Conservation (phyloP, 768 basidiomycete genomes). For the Termitomyces sp. region DNA sequence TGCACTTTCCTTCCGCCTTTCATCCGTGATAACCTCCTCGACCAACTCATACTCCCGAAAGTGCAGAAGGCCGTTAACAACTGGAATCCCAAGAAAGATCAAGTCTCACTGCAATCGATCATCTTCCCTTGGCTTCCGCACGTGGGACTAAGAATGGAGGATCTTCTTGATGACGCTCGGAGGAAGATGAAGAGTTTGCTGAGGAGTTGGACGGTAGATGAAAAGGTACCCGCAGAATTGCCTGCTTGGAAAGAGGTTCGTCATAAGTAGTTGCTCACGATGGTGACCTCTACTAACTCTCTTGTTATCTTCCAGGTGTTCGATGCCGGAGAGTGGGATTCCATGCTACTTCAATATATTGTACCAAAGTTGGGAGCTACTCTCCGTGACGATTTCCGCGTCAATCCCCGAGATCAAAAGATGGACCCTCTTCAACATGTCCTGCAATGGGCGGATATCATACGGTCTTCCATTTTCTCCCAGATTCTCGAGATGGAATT, state of each 20-base stretch:
- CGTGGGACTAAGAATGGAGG: conserved; percentile 77
- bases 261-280: conserved; percentile 2
- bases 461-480: conserved; percentile 72
- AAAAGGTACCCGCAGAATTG: conserved; percentile 74
- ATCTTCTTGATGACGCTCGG: conserved; percentile 80
- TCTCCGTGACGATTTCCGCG: conserved; percentile 78
- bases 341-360: conserved; percentile 83
- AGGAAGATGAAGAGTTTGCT: conserved; percentile 80
- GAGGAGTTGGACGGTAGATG: conserved; percentile 66
- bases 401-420: conserved; percentile 90
- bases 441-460: conserved; percentile 68
- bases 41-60: conserved; percentile 94
- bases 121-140: conserved; percentile 97
- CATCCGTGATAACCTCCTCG: conserved; percentile 90
- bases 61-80: conserved; percentile 77
- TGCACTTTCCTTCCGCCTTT: conserved; percentile 82
- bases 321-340: conserved; percentile 80
- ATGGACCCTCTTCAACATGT: conserved; percentile 78
- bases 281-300: not conserved
- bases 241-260: conserved; percentile 77
- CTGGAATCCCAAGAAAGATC: conserved; percentile 67
- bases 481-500: conserved; percentile 88
- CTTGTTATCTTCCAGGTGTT: conserved; percentile 50
- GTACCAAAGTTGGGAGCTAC: conserved; percentile 85
- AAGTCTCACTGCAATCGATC: conserved; percentile 64